Evolutionary conservation across 371 early-diverging fungal genomes (phyloP).

Genomic region (Actinomucor elegans): DNA sequence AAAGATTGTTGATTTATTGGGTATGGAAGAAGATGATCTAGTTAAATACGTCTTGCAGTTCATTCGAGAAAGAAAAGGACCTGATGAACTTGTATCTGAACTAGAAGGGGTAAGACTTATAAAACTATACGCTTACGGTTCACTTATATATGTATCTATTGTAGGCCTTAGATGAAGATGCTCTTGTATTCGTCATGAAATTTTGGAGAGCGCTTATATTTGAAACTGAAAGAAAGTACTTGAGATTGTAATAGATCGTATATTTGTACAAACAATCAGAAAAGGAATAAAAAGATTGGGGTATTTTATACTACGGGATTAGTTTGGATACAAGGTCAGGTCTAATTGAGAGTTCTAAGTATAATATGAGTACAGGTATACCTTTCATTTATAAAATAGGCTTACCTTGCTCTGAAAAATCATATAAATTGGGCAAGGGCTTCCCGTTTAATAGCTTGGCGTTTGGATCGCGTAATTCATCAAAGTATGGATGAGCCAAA

Average conservation of each 20-base stretch:
- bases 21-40: constrained; percentile 73
- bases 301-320: constrained; percentile 39
- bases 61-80: constrained; percentile 51
- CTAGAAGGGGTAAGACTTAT: constrained; percentile 65
- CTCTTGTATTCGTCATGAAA: constrained; percentile 78
- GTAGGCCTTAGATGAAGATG: constrained; percentile 82
- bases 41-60: constrained; percentile 70
- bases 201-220: constrained; percentile 85
- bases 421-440: constrained; percentile 83
- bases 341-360: constrained; percentile 47
- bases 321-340: constrained; percentile 54
- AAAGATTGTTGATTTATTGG: constrained; percentile 76
- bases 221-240: constrained; percentile 72
- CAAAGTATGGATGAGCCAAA: constrained; percentile 92
- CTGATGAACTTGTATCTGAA: constrained; percentile 65
- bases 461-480: constrained; percentile 82
- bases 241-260: constrained; percentile 18
- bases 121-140: neutral
- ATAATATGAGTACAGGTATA: no score
- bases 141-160: no score
- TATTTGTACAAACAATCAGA: neutral
- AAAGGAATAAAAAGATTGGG: neutral
- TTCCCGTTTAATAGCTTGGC: constrained; percentile 73
- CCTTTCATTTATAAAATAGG: neutral
- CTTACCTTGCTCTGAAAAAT: constrained; percentile 76